Conservation (phyloP, 441 rosid genomes). For the Codiaeum variegatum region DNA sequence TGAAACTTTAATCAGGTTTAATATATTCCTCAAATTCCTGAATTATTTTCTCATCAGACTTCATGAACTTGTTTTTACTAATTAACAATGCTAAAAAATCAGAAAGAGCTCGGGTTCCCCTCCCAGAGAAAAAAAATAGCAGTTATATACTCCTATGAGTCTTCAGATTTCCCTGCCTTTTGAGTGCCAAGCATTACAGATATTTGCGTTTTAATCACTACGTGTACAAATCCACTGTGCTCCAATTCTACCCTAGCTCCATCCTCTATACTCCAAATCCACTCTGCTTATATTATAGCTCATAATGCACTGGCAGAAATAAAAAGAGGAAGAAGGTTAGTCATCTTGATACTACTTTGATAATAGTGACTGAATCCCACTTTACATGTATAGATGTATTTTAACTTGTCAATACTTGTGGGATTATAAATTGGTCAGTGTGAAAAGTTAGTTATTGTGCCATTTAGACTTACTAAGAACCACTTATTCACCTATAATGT, state of each 20-base stretch:
- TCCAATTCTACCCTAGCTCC: not conserved
- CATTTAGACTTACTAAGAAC: not conserved
- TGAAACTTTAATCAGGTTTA: not conserved
- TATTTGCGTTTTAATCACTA: not conserved
- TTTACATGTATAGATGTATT: not conserved
- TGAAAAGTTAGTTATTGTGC: not conserved
- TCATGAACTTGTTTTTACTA: not conserved
- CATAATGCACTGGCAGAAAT: not conserved
- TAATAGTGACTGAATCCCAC: not conserved
- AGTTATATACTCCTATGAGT: not conserved
- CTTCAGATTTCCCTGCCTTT: not conserved
- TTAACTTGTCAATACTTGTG: not conserved
- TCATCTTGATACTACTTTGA: slow-evolving; percentile 4
- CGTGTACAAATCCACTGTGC: not conserved
- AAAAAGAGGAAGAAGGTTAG: not conserved
- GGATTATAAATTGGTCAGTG: not conserved
- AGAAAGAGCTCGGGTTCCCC: too few species aligned
- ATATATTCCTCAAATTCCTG: not conserved
- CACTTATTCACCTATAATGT: not conserved
- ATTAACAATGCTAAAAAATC: not conserved
- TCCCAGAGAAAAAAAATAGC: not conserved
- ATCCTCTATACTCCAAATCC: too few species aligned
- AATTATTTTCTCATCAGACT: not conserved
- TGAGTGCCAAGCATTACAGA: slow-evolving; percentile 4
- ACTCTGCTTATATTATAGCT: too few species aligned